phyloP scores from a whole-genome alignment of 257 asterid genomes.

The Pogostemon cablin region DNA sequence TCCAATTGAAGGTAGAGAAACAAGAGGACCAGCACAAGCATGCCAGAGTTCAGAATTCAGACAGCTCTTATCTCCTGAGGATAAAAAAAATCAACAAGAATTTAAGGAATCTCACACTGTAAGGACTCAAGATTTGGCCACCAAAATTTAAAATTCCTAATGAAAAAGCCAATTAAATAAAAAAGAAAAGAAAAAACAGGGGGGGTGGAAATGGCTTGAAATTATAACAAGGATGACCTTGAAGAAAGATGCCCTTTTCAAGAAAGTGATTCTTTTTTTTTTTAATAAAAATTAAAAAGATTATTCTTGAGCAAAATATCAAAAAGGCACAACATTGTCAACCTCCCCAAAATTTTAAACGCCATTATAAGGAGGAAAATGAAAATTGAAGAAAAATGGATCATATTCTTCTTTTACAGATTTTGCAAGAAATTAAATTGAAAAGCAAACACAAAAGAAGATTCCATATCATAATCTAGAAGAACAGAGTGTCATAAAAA shows the following conservation, averaged over 20 bases:
- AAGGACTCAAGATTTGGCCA: neutral
- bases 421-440: conserved; percentile 17
- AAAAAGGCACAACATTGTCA: conserved; percentile 13
- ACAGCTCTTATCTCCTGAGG: conserved; percentile 58
- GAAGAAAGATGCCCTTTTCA: conserved; percentile 17
- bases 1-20: conserved; percentile 77
- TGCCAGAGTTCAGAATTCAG: conserved; percentile 88
- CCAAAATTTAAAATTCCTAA: neutral
- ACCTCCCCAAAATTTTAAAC: conserved; percentile 7
- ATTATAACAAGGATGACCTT: conserved; percentile 1
- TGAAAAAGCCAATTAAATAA: neutral
- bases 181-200: neutral
- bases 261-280: conserved; percentile 6
- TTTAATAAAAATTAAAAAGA: no score
- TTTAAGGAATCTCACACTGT: neutral
- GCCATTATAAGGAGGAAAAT: conserved; percentile 1
- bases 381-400: conserved; percentile 25
- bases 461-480: conserved; percentile 28
- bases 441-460: conserved; percentile 13
- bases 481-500: conserved; percentile 11
- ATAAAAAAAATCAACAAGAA: conserved; percentile 29
- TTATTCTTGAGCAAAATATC: conserved; percentile 4
- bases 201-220: neutral
- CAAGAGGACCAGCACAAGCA: conserved; percentile 96
- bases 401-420: conserved; percentile 24